Percentiles rank a stretch among this genome's conserved stretches.
These are phyloP conservation scores for Mycena sanguinolenta DNA, from an alignment of 768 basidiomycete species.

Conservation along the genomic window DNA sequence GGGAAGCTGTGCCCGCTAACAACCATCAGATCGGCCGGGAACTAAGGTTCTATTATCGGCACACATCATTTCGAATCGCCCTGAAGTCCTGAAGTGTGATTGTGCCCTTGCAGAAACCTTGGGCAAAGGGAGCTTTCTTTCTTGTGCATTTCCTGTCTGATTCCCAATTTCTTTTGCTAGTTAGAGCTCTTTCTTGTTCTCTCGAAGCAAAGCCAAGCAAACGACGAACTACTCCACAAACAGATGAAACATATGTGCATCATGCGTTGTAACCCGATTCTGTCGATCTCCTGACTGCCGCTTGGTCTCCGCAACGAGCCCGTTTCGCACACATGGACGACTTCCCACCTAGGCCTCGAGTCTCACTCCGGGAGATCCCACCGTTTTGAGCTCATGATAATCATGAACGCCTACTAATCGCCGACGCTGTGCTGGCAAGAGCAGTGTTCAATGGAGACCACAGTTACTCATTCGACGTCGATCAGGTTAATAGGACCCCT, in stretches of 20 bases:
- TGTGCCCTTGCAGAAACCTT: neutral
- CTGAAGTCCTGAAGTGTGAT: neutral
- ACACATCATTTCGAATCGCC: neutral
- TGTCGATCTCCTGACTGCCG: neutral
- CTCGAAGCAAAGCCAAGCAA: neutral
- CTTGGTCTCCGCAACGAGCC: neutral
- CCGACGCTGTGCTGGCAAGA: neutral
- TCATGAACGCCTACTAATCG: no score
- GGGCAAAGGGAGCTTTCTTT: neutral
- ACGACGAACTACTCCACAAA: neutral
- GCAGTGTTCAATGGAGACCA: no score
- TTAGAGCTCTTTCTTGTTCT: neutral
- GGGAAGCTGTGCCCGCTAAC: neutral
- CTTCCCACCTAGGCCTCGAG: neutral
- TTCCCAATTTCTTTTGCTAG: neutral
- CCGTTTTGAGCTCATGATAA: no score
- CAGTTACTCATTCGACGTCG: no score
- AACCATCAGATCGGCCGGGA: neutral
- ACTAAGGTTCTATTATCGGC: neutral
- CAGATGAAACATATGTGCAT: neutral
- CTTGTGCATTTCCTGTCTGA: no score
- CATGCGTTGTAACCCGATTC: neutral
- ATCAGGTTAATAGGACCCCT: no score
- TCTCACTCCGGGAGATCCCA: no score
- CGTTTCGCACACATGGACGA: neutral